phyloP scores from a whole-genome alignment of 163 green algal genomes.

The Trebouxia gelatinosa region DNA sequence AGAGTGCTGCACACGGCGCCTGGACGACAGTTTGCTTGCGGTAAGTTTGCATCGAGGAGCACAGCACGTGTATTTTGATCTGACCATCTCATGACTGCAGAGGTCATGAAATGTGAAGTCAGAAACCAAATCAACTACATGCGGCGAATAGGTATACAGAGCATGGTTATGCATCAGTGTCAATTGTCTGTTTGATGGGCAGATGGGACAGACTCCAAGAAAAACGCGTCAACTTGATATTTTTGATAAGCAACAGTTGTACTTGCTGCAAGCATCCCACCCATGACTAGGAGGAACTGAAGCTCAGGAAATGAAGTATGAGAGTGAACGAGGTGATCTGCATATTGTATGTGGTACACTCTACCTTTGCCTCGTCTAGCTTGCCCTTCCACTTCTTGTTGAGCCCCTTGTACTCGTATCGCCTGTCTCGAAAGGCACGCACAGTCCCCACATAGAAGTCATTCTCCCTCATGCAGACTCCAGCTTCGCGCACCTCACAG shows the following conservation, averaged over 20 bases:
- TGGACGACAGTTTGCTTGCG: too few species aligned
- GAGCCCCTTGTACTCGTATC: conserved; percentile 99
- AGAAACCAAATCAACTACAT: background rate
- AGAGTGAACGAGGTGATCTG: background rate
- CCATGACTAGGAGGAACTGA: background rate
- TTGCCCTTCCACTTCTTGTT: conserved; percentile 96
- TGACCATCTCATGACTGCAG: background rate
- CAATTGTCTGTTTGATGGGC: background rate
- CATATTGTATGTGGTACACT: background rate
- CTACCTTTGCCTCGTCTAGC: conserved; percentile 77
- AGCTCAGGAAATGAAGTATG: background rate
- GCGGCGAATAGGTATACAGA: background rate
- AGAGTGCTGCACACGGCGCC: too few species aligned
- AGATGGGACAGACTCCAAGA: background rate
- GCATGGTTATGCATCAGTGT: background rate
- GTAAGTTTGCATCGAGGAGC: too few species aligned
- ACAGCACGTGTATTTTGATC: background rate
- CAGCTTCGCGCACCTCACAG: conserved; percentile 75
- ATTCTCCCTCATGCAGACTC: conserved; percentile 96
- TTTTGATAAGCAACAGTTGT: background rate
- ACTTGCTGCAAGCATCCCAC: background rate
- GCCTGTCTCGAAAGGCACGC: conserved; percentile 75
- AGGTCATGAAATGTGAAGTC: background rate
- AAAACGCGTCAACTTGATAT: too few species aligned
- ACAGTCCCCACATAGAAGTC: conserved; percentile 96